These are phyloP conservation scores for Hemileia vastatrix DNA, from an alignment of 1,284 basidiomycete genomes.

Conservation along the genomic window DNA sequence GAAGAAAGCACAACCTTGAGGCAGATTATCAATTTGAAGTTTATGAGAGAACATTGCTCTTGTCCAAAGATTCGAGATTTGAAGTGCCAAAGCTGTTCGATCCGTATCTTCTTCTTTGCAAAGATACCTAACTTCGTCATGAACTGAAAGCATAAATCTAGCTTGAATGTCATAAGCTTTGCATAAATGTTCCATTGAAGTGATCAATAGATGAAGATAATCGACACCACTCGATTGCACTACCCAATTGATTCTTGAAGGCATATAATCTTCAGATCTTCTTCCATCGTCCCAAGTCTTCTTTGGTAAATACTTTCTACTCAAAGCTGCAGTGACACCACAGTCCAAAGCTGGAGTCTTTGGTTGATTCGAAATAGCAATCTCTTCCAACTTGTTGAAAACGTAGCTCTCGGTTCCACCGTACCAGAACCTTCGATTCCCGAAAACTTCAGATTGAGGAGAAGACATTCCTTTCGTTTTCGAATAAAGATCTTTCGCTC, in stretches of 20 bases:
- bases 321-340: constrained; percentile 81
- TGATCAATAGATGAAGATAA: constrained; percentile 91
- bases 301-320: constrained; percentile 75
- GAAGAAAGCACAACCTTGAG: constrained; percentile 80
- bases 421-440: constrained; percentile 72
- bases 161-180: constrained; percentile 73
- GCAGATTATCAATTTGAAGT: constrained; percentile 92
- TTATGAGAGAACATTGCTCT: constrained; percentile 81
- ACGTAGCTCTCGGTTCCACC: constrained; percentile 91
- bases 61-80: constrained; percentile 94
- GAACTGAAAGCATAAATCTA: constrained; percentile 89
- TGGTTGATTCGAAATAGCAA: constrained; percentile 75
- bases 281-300: constrained; percentile 49
- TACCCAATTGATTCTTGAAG: constrained; percentile 97
- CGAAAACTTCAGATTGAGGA: no score
- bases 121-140: constrained; percentile 91
- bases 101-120: constrained; percentile 78
- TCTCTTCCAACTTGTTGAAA: constrained; percentile 97
- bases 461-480: constrained; percentile 88
- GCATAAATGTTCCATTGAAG: constrained; percentile 83
- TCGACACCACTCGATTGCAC: constrained; percentile 97
- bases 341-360: constrained; percentile 88
- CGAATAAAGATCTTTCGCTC: constrained; percentile 77
- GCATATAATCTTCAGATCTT: constrained; percentile 72
- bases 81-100: constrained; percentile 76